Evolutionary conservation across 2,329 filamentous ascomycete genomes (phyloP).

Genomic region (Lachnellula subtilissima): DNA sequence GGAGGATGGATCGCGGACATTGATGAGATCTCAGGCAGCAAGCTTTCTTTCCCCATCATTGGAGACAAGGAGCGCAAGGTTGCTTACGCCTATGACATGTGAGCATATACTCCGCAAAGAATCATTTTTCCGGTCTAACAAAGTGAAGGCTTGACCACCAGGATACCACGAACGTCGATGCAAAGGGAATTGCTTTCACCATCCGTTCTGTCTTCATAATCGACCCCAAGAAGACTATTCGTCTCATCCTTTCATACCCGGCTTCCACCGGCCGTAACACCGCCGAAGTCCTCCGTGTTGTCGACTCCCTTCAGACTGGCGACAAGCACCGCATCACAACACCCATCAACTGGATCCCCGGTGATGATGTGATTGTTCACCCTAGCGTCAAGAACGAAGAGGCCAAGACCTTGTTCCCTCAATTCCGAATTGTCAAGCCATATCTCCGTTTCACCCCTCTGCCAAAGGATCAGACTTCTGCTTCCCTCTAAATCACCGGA

Average conservation of each 20-base stretch:
- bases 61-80: slow-evolving; percentile 76
- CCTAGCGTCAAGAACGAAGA: slow-evolving; percentile 77
- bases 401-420: slow-evolving; percentile 82
- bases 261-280: slow-evolving; percentile 84
- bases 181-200: slow-evolving; percentile 83
- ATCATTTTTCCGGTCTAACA: not conserved
- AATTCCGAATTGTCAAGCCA: slow-evolving; percentile 64
- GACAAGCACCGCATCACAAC: slow-evolving; percentile 87
- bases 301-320: slow-evolving; percentile 75
- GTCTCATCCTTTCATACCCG: slow-evolving; percentile 87
- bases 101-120: slow-evolving; percentile 29
- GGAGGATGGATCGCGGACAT: slow-evolving; percentile 89
- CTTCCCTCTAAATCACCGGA: slow-evolving; percentile 19
- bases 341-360: slow-evolving; percentile 84
- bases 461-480: slow-evolving; percentile 45
- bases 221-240: slow-evolving; percentile 89
- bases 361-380: slow-evolving; percentile 90
- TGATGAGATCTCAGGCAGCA: slow-evolving; percentile 67
- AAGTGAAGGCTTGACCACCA: slow-evolving; percentile 64
- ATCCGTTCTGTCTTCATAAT: slow-evolving; percentile 95
- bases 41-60: slow-evolving; percentile 73
- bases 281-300: slow-evolving; percentile 70
- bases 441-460: slow-evolving; percentile 71
- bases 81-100: slow-evolving; percentile 75
- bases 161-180: slow-evolving; percentile 74